These are phyloP conservation scores for Xylaria sp. DNA, from an alignment of 2,329 filamentous ascomycete species.

Conservation along the genomic window DNA sequence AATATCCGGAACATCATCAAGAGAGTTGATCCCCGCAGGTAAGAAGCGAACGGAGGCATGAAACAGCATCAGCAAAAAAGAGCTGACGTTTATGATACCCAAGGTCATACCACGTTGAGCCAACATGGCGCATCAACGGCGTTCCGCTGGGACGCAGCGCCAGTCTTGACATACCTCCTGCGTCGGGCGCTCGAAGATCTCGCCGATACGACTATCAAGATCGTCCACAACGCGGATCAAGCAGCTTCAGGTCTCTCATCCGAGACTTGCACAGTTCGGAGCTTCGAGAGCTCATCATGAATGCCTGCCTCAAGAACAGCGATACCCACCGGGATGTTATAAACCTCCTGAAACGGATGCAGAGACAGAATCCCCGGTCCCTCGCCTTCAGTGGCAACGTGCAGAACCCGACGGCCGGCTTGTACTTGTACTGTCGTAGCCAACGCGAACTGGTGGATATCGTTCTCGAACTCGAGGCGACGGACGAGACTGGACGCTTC, in stretches of 20 bases:
- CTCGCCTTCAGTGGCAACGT: slow-evolving; percentile 4
- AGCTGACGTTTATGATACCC: background rate
- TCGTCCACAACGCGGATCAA: background rate
- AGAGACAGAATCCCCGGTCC: slow-evolving; percentile 9
- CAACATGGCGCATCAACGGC: slow-evolving; percentile 19
- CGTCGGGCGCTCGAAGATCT: background rate
- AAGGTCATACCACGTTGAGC: slow-evolving; percentile 17
- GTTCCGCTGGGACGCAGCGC: slow-evolving; percentile 4
- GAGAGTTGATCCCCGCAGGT: slow-evolving; percentile 16
- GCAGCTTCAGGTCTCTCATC: background rate
- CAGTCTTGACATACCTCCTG: background rate
- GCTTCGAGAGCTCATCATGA: slow-evolving; percentile 20
- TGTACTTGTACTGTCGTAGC: slow-evolving; percentile 19
- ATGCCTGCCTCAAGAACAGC: slow-evolving; percentile 11
- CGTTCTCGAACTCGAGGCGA: slow-evolving; percentile 12
- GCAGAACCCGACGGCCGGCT: slow-evolving; percentile 12
- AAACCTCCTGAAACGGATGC: slow-evolving; percentile 14
- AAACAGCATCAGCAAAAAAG: background rate
- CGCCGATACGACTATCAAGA: background rate
- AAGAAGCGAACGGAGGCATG: background rate
- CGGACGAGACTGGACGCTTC: slow-evolving; percentile 9
- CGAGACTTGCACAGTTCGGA: slow-evolving; percentile 5
- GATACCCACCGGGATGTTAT: slow-evolving; percentile 16
- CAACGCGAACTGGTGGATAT: slow-evolving; percentile 18
- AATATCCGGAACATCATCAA: slow-evolving; percentile 9